phyloP scores from a whole-genome alignment of 345 rosid genomes.

The Ailanthus altissimus region DNA sequence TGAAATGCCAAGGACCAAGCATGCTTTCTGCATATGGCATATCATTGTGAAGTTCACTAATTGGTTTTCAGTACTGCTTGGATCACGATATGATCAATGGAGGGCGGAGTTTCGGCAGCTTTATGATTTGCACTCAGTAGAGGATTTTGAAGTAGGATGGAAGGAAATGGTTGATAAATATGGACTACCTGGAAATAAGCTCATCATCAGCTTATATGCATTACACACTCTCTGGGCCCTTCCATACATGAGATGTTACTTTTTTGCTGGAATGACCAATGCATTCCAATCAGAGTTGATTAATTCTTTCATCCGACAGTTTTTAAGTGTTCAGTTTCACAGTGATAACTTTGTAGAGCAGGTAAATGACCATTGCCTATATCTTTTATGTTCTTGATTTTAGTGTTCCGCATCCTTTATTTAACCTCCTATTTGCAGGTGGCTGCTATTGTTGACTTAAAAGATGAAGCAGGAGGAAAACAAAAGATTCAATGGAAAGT shows the following conservation, averaged over 20 bases:
- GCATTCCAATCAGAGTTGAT: constrained; percentile 46
- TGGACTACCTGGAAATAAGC: constrained; percentile 54
- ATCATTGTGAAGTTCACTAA: constrained; percentile 54
- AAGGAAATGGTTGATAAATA: constrained; percentile 48
- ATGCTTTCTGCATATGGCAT: constrained; percentile 62
- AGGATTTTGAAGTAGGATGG: constrained; percentile 59
- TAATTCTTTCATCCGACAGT: constrained; percentile 46
- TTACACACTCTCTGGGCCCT: constrained; percentile 55
- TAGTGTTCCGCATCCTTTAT: constrained; percentile 1
- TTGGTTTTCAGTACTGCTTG: constrained; percentile 61
- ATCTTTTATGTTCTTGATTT: constrained; percentile 3
- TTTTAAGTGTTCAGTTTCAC: constrained; percentile 45
- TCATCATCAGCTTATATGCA: constrained; percentile 50
- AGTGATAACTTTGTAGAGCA: constrained; percentile 49
- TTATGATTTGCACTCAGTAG: constrained; percentile 40
- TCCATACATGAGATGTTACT: constrained; percentile 53
- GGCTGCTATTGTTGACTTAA: constrained; percentile 42
- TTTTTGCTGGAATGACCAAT: constrained; percentile 50
- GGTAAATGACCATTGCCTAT: constrained; percentile 24
- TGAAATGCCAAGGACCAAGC: constrained; percentile 54
- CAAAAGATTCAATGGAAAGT: constrained; percentile 40
- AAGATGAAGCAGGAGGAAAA: constrained; percentile 43
- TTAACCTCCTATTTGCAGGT: constrained; percentile 32
- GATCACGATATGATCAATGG: constrained; percentile 55
- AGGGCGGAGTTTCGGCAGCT: constrained; percentile 51